Conservation (phyloP, 2,329 filamentous ascomycete genomes). For the Ascochyta rabiei region DNA sequence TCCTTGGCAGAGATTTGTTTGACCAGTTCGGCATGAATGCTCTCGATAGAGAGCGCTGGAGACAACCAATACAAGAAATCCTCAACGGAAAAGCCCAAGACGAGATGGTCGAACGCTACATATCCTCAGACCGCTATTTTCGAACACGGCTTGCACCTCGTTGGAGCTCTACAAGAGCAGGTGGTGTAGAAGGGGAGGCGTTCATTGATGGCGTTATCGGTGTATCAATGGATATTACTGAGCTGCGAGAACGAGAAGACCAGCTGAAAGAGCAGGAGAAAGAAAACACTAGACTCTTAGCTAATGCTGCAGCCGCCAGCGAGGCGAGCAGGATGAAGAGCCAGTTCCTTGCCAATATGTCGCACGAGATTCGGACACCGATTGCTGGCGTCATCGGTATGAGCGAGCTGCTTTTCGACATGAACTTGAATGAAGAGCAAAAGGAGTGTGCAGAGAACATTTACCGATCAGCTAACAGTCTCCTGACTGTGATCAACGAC, state of each 20-base stretch:
- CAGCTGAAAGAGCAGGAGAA: conserved; percentile 68
- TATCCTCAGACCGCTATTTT: conserved; percentile 68
- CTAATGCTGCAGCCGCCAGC: conserved; percentile 78
- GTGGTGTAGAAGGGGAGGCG: conserved; percentile 57
- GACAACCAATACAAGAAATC: conserved; percentile 67
- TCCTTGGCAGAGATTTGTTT: conserved; percentile 67
- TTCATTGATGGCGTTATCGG: conserved; percentile 75
- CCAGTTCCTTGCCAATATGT: conserved; percentile 81
- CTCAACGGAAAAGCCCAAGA: conserved; percentile 65
- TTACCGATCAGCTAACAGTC: conserved; percentile 76
- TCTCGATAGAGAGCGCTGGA: conserved; percentile 51
- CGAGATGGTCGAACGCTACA: conserved; percentile 68
- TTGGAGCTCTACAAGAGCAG: conserved; percentile 60
- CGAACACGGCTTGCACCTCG: conserved; percentile 74
- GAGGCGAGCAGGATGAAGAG: conserved; percentile 81
- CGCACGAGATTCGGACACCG: conserved; percentile 78
- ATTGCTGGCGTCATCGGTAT: conserved; percentile 83
- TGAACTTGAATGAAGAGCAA: conserved; percentile 71
- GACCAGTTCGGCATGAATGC: conserved; percentile 60
- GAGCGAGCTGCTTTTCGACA: conserved; percentile 75
- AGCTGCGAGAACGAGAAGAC: conserved; percentile 68
- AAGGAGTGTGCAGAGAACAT: conserved; percentile 79
- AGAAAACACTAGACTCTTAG: conserved; percentile 72
- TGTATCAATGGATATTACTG: conserved; percentile 80
- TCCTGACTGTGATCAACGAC: conserved; percentile 88